Base-by-base conservation (phyloP, 129 eudicot genomes). In the Silybum marianum region DNA sequence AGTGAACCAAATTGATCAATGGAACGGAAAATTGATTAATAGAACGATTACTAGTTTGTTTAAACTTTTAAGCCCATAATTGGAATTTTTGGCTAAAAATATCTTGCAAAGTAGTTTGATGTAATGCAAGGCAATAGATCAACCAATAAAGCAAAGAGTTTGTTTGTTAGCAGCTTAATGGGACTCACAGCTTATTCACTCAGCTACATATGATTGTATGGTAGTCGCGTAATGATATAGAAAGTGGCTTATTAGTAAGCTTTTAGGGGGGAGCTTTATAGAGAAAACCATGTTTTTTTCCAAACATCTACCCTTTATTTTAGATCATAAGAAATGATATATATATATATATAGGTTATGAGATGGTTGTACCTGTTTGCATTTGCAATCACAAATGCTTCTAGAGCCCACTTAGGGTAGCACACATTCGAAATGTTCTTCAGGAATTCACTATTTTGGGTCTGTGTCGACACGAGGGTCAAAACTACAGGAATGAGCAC, bases 321-420 rank as follows among this genome's bases (percentile, higher is more conserved):
- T 30, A 72, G 73, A 71, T 77, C 32, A 24, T 25, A 39, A 25
- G 25, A 19, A 32, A 7, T 26, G 23, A 69, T 28, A n/a, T n/a
- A n/a, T n/a, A n/a, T n/a, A n/a, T n/a, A n/a, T 38, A 4, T 12
- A 34, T 34, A 32, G 12, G 51, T 10, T 81, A 68, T 62, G 7
- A 65, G 71, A 82, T 36, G 81, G 28, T 23, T 26, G 9, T 88
- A 92, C 98, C 92, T 87, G 85, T 91, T 89, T 60, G 97, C 94
- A 82, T 95, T 95, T 74, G 94, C 90, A 44, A 95, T 85, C 36
- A 95, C 97, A 78, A 95, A 92, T 80, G 97, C 97, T 87, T 95
- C 99, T 40, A 92, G 76, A 4, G 97, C 97, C 99, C 99, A 95
- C 81, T 89, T 95, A 42, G 97, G 89, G 80, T 95, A 95, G 83